phyloP scores from a whole-genome alignment of 257 asterid species.

The Ilex asprella region DNA sequence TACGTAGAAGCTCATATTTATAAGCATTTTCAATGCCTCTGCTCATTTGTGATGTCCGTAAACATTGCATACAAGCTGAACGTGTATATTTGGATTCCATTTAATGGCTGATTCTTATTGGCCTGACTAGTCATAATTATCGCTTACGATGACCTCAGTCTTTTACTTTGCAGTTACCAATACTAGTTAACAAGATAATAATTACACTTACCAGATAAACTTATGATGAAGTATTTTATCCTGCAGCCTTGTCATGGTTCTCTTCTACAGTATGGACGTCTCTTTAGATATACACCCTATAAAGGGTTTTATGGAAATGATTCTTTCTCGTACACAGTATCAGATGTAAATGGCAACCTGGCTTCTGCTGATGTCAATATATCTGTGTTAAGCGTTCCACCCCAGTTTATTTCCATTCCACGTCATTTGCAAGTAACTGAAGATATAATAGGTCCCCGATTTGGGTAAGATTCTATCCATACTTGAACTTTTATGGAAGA shows the following conservation, averaged over 20 bases:
- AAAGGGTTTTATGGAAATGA: constrained; percentile 70
- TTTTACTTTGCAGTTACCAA: too few species aligned
- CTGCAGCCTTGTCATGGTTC: constrained; percentile 83
- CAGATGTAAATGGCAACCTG: constrained; percentile 60
- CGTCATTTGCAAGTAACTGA: constrained; percentile 60
- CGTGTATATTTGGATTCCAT: too few species aligned
- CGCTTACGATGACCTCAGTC: too few species aligned
- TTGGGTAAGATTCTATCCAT: constrained; percentile 41
- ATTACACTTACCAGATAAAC: too few species aligned
- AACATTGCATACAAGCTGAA: too few species aligned
- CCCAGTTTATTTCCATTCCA: constrained; percentile 65
- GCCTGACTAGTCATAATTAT: too few species aligned
- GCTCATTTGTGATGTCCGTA: too few species aligned
- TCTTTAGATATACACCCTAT: constrained; percentile 77
- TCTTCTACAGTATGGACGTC: constrained; percentile 42
- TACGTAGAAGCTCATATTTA: too few species aligned
- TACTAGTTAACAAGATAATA: too few species aligned
- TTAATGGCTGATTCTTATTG: too few species aligned
- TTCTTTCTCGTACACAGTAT: constrained; percentile 53
- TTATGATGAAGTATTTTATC: too few species aligned
- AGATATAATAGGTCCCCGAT: constrained; percentile 63
- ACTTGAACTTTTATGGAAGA: neutral
- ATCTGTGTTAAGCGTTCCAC: constrained; percentile 65
- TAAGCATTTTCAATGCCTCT: too few species aligned
- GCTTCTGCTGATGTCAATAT: constrained; percentile 69